Conservation (phyloP, 1,284 basidiomycete genomes). For the Puccinia coronata region DNA sequence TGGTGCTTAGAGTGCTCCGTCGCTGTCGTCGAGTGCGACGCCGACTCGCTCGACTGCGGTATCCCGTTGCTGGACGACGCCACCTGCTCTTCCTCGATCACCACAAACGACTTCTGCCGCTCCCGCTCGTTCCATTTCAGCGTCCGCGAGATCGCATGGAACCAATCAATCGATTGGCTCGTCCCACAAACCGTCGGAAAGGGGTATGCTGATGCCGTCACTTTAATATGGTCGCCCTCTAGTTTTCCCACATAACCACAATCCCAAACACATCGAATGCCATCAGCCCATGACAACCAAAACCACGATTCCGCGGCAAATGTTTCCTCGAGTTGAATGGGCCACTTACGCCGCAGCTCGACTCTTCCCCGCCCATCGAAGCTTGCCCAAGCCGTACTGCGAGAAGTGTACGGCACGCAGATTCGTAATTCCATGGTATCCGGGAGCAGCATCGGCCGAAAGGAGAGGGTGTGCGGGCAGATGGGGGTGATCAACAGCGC, state of each 20-base stretch:
- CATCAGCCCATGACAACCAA: background rate
- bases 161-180: slow-evolving; percentile 98
- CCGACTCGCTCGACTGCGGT: slow-evolving; percentile 51
- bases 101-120: slow-evolving; percentile 93
- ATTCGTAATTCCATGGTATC: slow-evolving; percentile 98
- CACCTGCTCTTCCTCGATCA: slow-evolving; percentile 79
- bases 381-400: slow-evolving; percentile 97
- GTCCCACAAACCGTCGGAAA: slow-evolving; percentile 98
- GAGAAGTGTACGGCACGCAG: slow-evolving; percentile 96
- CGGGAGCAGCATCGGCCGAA: slow-evolving; percentile 96
- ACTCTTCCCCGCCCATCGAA: slow-evolving; percentile 97
- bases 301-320: background rate
- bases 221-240: slow-evolving; percentile 97
- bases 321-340: background rate
- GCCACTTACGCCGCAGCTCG: slow-evolving; percentile 70
- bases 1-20: slow-evolving; percentile 63
- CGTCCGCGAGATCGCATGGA: slow-evolving; percentile 91
- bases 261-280: too few species aligned
- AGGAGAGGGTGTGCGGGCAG: slow-evolving; percentile 96
- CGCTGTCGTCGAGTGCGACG: slow-evolving; percentile 37
- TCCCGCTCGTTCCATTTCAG: slow-evolving; percentile 96
- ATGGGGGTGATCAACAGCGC: slow-evolving; percentile 95
- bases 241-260: background rate
- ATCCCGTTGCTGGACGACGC: background rate
- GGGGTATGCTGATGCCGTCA: slow-evolving; percentile 95